Evolutionary conservation across 805 yeast genomes (phyloP), one percentile per base, ranked within the genome.

Genomic region (Yamadazyma tumulicola): DNA sequence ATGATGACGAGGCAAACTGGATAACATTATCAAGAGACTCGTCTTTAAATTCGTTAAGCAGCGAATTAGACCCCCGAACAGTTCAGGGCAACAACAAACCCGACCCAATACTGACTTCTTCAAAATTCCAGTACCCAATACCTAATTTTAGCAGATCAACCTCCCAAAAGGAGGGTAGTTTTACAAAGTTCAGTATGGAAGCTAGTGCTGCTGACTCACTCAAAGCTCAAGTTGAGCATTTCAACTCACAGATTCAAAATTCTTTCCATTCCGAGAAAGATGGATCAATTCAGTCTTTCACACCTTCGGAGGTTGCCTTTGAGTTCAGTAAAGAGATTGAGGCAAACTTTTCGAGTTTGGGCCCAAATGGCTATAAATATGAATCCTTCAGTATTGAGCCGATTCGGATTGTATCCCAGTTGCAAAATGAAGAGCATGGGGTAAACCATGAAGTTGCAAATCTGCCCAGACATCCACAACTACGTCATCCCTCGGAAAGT

Each of bases 271-370:
- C 12, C 18, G 10, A 14, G 6, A 29, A 21, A 4, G 55, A 53
- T 2, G 45, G 28, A 7, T 56, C 61, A 6, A 31, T 37, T 11
- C 52, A 47, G 22, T 58, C 66, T 4, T 38, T 55, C 17, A 44
- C 55, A 1, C 54, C 68, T 4, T 35, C 55, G 7, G 51, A 55
- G 27, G 41, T 47, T 26, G 55, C 57, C 18, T 45, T 45, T 6
- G 55, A 54, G 19, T 62, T 65, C 31, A 43, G 52, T n/a, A 48
- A 42, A 26, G 52, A 51, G 16, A 57, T 64, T n/a, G 47, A 43
- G 10, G 13, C 19, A 13, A 40, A 43, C 21, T 43, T 43, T 16
- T 35, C 44, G 10, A 40, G 41, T 19, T 7, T 28, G 17, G 24
- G 35, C 6, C 44, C 47, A 27, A 43, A 38, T 5, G 32, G 32